A percentile compares a stretch with the other conserved stretches of the same genome.
Evolutionary conservation across 139 green algal genomes (phyloP).

Genomic region (Spirogloea muscicola): DNA sequence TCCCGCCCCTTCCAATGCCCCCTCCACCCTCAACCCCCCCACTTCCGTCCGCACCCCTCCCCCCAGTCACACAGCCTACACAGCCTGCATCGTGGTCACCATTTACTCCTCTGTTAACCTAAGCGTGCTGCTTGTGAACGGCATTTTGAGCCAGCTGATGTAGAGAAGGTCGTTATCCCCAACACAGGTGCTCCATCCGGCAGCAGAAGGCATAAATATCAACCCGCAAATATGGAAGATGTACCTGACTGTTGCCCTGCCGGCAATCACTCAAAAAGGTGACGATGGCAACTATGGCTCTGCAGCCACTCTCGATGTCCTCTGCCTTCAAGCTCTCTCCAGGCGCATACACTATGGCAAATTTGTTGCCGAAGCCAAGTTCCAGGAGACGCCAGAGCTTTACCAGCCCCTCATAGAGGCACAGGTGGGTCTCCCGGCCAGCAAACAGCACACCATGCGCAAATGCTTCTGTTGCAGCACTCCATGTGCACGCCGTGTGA

Average conservation of each 20-base stretch:
- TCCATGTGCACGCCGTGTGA: too few species aligned
- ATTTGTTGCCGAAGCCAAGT: constrained; percentile 99
- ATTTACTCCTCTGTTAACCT: too few species aligned
- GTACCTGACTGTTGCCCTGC: constrained; percentile 69
- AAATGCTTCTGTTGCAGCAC: too few species aligned
- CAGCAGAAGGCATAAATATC: constrained; percentile 77
- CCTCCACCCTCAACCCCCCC: too few species aligned
- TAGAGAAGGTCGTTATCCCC: not conserved
- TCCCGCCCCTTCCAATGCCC: too few species aligned
- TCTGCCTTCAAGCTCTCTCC: constrained; percentile 82
- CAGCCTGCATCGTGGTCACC: too few species aligned
- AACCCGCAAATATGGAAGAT: constrained; percentile 78
- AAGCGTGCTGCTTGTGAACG: too few species aligned
- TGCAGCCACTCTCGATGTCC: constrained; percentile 71
- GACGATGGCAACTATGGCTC: constrained; percentile 97
- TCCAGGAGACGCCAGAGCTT: constrained; percentile 67
- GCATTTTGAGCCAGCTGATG: not conserved
- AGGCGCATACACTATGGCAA: constrained; percentile 98
- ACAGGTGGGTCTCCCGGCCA: too few species aligned
- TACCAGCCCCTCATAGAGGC: constrained; percentile 68
- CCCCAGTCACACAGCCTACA: too few species aligned
- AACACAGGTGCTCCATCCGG: constrained; percentile 60
- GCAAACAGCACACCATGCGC: too few species aligned
- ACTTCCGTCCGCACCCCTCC: too few species aligned
- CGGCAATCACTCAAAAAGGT: constrained; percentile 61